These are phyloP conservation scores for Geosmithia morbida DNA, from an alignment of 2,329 filamentous ascomycete genomes.

Conservation along the genomic window DNA sequence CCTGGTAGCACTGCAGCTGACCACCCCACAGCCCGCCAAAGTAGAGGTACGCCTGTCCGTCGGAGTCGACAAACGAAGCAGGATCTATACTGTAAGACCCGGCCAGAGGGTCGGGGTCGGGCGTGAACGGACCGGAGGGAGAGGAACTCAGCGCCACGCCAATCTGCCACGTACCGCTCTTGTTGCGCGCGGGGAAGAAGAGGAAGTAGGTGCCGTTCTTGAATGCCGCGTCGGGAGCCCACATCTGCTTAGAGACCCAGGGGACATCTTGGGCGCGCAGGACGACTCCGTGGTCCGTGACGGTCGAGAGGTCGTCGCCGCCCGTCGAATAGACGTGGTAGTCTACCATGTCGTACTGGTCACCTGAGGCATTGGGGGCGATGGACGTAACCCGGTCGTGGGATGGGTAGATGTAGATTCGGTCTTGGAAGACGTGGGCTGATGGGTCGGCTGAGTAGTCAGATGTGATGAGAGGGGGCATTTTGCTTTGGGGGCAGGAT, in stretches of 20 bases:
- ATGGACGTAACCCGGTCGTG: conserved; percentile 67
- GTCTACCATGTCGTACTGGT: conserved; percentile 74
- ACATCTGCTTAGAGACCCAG: conserved; percentile 68
- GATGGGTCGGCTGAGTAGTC: conserved; percentile 71
- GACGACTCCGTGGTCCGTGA: conserved; percentile 60
- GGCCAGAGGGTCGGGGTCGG: conserved; percentile 48
- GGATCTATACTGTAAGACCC: conserved; percentile 69
- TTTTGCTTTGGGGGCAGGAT: conserved; percentile 4
- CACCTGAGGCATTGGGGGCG: conserved; percentile 68
- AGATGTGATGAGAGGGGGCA: conserved; percentile 54
- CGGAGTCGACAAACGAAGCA: conserved; percentile 54
- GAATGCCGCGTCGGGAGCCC: conserved; percentile 62
- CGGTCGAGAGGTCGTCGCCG: conserved; percentile 34
- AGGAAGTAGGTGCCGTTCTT: conserved; percentile 60
- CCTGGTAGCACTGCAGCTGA: conserved; percentile 63
- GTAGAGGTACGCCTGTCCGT: conserved; percentile 33
- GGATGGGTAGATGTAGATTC: conserved; percentile 67
- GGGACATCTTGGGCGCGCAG: conserved; percentile 52
- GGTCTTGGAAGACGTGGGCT: conserved; percentile 64
- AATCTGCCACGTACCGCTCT: conserved; percentile 56
- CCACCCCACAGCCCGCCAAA: conserved; percentile 74
- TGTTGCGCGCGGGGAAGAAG: conserved; percentile 63
- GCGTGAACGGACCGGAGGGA: conserved; percentile 55
- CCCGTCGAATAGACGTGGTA: conserved; percentile 67
- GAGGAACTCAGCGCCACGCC: conserved; percentile 51